Conservation (phyloP, 2,329 filamentous ascomycete genomes). For the Diatrype stigma region DNA sequence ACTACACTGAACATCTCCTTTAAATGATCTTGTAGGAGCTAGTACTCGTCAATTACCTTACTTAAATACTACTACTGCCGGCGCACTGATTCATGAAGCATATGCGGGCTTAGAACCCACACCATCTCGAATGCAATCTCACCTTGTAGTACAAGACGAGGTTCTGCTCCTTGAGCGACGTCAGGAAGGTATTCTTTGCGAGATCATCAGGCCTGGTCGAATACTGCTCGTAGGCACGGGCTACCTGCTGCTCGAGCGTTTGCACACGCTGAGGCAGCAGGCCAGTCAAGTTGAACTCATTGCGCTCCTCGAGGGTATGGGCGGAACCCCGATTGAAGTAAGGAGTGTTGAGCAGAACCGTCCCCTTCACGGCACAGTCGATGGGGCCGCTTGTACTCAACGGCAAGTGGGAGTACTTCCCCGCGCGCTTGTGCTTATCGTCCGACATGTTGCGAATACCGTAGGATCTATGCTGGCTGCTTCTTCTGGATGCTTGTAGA, state of each 20-base stretch:
- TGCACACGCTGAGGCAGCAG: slow-evolving; percentile 70
- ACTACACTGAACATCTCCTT: slow-evolving; percentile 89
- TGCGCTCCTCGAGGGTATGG: slow-evolving; percentile 66
- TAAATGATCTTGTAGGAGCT: slow-evolving; percentile 72
- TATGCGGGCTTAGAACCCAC: neutral
- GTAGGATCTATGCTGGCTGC: slow-evolving; percentile 7
- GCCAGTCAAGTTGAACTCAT: slow-evolving; percentile 65
- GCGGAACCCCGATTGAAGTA: slow-evolving; percentile 83
- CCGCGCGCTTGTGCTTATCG: slow-evolving; percentile 22
- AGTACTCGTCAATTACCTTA: slow-evolving; percentile 3
- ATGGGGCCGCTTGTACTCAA: slow-evolving; percentile 44
- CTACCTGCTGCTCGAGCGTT: slow-evolving; percentile 70
- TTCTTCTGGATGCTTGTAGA: neutral
- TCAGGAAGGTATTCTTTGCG: slow-evolving; percentile 84
- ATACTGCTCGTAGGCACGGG: slow-evolving; percentile 80
- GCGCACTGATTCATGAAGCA: neutral
- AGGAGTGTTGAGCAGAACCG: slow-evolving; percentile 57
- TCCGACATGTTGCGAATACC: slow-evolving; percentile 21
- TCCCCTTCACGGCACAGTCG: slow-evolving; percentile 46
- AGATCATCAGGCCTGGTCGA: slow-evolving; percentile 56
- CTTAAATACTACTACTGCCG: neutral
- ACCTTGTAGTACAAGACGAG: slow-evolving; percentile 76
- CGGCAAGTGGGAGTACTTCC: slow-evolving; percentile 39
- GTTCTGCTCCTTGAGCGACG: slow-evolving; percentile 81
- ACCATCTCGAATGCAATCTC: slow-evolving; percentile 10